Base-by-base conservation (phyloP, 345 rosid species). In the Gossypioides kirkii region DNA sequence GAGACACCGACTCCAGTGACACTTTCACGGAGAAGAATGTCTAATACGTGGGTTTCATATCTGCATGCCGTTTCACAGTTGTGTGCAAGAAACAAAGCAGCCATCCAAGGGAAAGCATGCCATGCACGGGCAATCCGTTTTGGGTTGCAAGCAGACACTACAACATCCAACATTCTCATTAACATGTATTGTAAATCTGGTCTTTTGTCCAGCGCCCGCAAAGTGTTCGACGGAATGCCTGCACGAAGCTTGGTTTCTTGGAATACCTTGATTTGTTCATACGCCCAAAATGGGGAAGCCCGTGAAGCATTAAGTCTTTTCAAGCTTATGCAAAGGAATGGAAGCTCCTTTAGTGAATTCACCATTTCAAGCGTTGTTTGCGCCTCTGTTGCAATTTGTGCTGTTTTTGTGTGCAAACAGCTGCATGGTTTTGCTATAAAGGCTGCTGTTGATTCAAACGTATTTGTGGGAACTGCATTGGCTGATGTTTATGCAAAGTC, bases 401-500 rank as follows among this genome's bases (percentile, higher is more conserved):
- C 79, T 66, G 78, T 80, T 55, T 73, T 74, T 71, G 89, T 76
- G 62, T 86, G 97, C 75, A 86, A 71, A 49, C 90, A 86, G 45
- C 66, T 92, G 75, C 98, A 95, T 81, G 84, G 82, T 61, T 83
- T 93, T 60, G 81, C 90, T 53, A 4, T 87, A 28, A 91, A 92
- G 84, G 77, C 80, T 0, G 83, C 77, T 11, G 71, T 84, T 70
- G 91, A 80, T 70, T 66, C 77, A 17, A 84, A 90, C 12, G 77
- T 84, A 65, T 93, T 82, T 62, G 89, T 88, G 8, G 89, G 78
- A 41, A 95, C 98, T 26, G 93, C 97, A 41, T 78, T 95, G 86
- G 87, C 90, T 74, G 96, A 87, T 85, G 85, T 90, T 69, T 95
- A 95, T 36, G 87, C 91, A 3, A 93, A 91, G 56, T 84, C 87